phyloP scores from a whole-genome alignment of 768 basidiomycete genomes.

The Tulasnella sp. region DNA sequence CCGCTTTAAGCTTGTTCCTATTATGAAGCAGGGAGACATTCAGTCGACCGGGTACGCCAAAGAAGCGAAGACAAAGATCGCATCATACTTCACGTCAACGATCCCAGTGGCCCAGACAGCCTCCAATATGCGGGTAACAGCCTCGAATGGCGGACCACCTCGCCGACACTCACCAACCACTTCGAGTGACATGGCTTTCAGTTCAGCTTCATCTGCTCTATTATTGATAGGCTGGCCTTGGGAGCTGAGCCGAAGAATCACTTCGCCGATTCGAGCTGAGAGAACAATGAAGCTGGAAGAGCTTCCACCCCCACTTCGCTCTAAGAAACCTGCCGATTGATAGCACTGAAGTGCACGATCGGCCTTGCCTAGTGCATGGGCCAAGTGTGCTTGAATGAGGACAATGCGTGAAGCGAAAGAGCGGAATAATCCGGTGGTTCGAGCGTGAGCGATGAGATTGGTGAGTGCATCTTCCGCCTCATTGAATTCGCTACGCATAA shows the following conservation, averaged over 20 bases:
- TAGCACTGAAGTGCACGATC: conserved; percentile 52
- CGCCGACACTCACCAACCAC: conserved; percentile 36
- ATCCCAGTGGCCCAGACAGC: conserved; percentile 34
- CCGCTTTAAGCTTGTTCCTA: conserved; percentile 48
- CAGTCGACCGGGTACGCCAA: conserved; percentile 12
- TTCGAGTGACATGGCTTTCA: conserved; percentile 23
- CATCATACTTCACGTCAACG: conserved; percentile 45
- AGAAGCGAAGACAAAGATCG: neutral
- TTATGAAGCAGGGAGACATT: neutral
- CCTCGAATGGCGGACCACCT: conserved; percentile 23
- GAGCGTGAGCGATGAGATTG: conserved; percentile 48
- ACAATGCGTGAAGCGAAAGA: conserved; percentile 51
- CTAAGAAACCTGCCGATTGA: conserved; percentile 44
- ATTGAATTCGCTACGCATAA: conserved; percentile 57
- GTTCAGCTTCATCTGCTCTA: neutral
- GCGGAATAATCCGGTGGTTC: conserved; percentile 44
- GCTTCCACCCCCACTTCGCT: conserved; percentile 22
- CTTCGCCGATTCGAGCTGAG: conserved; percentile 42
- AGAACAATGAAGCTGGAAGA: conserved; percentile 32
- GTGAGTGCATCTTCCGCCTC: conserved; percentile 44
- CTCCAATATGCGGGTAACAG: conserved; percentile 16
- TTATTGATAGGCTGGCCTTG: neutral
- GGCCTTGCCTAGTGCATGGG: conserved; percentile 48
- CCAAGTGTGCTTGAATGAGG: conserved; percentile 60
- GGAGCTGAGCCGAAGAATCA: conserved; percentile 39